A percentile compares a stretch with the other conserved stretches of the same genome.
These are phyloP conservation scores for Candida tetrigidarum DNA, from an alignment of 1,139 yeast species.

Conservation along the genomic window DNA sequence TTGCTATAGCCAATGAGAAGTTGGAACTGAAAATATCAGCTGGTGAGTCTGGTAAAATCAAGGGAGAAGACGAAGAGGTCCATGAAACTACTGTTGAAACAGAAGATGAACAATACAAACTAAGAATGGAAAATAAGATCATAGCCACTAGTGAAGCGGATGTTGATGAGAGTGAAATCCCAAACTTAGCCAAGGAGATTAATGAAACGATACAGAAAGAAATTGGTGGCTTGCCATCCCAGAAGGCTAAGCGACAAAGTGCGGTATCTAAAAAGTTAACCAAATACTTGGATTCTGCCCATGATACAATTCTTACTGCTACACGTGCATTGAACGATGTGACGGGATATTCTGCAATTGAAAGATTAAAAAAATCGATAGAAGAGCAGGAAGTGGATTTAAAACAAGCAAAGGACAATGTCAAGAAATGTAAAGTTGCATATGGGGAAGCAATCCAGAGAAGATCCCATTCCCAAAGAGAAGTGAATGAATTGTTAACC, in stretches of 20 bases:
- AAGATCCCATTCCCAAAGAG: conserved; percentile 77
- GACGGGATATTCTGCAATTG: conserved; percentile 90
- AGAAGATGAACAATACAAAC: conserved; percentile 8
- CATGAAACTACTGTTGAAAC: conserved; percentile 9
- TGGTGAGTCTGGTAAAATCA: conserved; percentile 12
- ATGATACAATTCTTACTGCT: conserved; percentile 68
- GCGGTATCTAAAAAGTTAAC: conserved; percentile 42
- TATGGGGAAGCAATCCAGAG: conserved; percentile 68
- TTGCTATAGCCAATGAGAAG: conserved; percentile 9
- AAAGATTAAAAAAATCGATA: conserved; percentile 66
- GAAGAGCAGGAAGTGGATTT: conserved; percentile 55
- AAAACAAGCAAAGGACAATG: conserved; percentile 49
- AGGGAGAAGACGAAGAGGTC: conserved; percentile 11
- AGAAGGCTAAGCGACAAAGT: conserved; percentile 26
- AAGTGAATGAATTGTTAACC: conserved; percentile 86
- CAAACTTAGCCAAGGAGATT: conserved; percentile 18
- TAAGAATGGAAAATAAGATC: conserved; percentile 16
- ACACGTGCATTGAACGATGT: conserved; percentile 83
- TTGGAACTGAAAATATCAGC: conserved; percentile 10
- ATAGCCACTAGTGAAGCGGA: conserved; percentile 16
- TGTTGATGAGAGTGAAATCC: conserved; percentile 14
- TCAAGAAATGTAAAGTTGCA: conserved; percentile 51
- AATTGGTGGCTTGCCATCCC: conserved; percentile 35
- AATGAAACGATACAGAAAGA: conserved; percentile 25
- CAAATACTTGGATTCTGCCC: conserved; percentile 62